Conservation (phyloP, 805 yeast species). For the Barnettozyma sucrosica region DNA sequence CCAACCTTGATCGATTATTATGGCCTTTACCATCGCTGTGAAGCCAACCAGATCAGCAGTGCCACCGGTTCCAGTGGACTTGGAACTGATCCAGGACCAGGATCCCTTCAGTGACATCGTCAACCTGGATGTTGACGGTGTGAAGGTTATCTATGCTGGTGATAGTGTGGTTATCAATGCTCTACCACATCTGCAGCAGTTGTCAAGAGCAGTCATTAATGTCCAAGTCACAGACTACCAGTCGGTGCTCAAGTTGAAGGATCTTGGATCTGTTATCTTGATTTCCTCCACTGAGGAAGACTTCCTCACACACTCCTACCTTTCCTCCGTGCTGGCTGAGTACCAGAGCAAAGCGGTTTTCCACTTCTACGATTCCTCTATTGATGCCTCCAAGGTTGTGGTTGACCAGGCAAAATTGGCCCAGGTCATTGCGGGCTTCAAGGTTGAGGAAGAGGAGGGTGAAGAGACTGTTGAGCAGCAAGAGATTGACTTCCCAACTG, state of each 20-base stretch:
- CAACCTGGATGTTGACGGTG: conserved; percentile 2
- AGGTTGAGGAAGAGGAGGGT: conserved; percentile 2
- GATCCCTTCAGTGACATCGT: conserved; percentile 9
- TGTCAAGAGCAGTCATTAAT: conserved; percentile 52
- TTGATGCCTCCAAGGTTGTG: background rate
- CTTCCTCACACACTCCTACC: conserved; percentile 46
- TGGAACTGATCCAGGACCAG: conserved; percentile 8
- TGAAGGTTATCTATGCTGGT: conserved; percentile 37
- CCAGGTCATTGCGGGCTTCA: conserved; percentile 5
- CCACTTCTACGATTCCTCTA: conserved; percentile 52
- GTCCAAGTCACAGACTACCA: conserved; percentile 65
- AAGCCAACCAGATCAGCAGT: conserved; percentile 7
- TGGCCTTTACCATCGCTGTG: conserved; percentile 6
- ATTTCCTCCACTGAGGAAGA: conserved; percentile 60
- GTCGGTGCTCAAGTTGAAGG: conserved; percentile 65
- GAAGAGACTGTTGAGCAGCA: conserved; percentile 5
- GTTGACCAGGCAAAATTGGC: conserved; percentile 3
- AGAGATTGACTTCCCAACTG: conserved; percentile 6
- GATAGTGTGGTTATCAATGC: conserved; percentile 50
- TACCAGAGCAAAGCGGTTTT: conserved; percentile 51
- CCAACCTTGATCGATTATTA: background rate
- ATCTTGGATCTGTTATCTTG: conserved; percentile 55
- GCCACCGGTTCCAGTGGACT: conserved; percentile 4
- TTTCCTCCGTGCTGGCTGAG: conserved; percentile 53
- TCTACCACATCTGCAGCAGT: conserved; percentile 49